A percentile compares a stretch with the other conserved stretches of the same genome.
Evolutionary conservation across 192 early-diverging fungal genomes (phyloP).

Genomic region (Coemansia guatemalensis): DNA sequence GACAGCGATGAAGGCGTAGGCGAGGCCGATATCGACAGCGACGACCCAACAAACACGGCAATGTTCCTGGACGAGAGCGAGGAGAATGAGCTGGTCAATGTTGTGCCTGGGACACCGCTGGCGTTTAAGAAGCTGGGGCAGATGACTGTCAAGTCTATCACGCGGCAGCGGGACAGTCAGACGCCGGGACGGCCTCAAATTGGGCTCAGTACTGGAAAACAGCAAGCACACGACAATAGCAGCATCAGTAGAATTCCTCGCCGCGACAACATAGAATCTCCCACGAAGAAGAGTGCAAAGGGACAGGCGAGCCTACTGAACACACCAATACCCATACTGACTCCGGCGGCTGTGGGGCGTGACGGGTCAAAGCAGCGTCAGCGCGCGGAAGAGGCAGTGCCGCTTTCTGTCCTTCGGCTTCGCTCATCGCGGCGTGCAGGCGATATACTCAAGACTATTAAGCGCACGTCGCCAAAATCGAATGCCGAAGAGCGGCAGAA

Average conservation of each 20-base stretch:
- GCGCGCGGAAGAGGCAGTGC: conserved; percentile 2
- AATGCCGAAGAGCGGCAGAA: background rate
- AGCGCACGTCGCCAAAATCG: background rate
- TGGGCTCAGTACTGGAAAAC: background rate
- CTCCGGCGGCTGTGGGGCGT: conserved; percentile 2
- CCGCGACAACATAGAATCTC: conserved; percentile 27
- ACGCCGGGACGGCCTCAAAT: conserved; percentile 27
- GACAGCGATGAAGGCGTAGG: conserved; percentile 3
- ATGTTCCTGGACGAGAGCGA: conserved; percentile 51
- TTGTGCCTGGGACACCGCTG: conserved; percentile 40
- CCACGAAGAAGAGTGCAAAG: conserved; percentile 30
- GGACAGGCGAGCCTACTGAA: background rate
- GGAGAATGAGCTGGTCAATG: conserved; percentile 32
- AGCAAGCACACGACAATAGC: conserved; percentile 1
- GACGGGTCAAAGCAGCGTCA: background rate
- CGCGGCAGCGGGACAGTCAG: conserved; percentile 41
- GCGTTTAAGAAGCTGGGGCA: conserved; percentile 36
- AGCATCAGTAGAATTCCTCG: conserved; percentile 8
- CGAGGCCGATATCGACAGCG: conserved; percentile 19
- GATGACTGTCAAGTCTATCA: conserved; percentile 45
- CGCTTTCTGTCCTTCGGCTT: conserved; percentile 24
- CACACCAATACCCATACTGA: conserved; percentile 17
- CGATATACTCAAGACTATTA: conserved; percentile 37
- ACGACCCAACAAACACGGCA: conserved; percentile 52
- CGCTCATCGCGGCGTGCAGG: conserved; percentile 28